Evolutionary conservation across 208 protist genomes (phyloP).

Genomic region (Wallacemonas sp.): DNA sequence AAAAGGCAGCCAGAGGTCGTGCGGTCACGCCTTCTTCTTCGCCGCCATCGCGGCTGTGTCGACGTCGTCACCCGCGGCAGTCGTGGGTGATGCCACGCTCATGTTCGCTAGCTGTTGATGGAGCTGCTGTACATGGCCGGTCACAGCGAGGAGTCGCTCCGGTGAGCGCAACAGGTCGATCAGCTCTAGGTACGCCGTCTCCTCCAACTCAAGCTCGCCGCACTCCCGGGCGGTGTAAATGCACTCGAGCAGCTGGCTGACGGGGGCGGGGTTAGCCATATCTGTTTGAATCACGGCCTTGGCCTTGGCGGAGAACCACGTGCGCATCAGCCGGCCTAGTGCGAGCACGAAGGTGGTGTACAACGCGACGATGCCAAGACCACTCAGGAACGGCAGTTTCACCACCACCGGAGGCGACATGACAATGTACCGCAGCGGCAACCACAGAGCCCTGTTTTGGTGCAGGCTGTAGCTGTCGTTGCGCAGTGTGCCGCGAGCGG

Average conservation of each 20-base stretch:
- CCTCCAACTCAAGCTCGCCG: constrained; percentile 69
- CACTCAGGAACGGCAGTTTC: constrained; percentile 53
- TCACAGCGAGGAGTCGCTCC: constrained; percentile 55
- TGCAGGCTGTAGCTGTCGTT: background rate
- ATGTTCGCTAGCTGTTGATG: constrained; percentile 8
- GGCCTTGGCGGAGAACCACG: constrained; percentile 48
- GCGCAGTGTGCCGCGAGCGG: background rate
- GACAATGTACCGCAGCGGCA: constrained; percentile 24
- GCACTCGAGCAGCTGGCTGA: constrained; percentile 56
- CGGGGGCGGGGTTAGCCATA: constrained; percentile 53
- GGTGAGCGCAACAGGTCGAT: constrained; percentile 73
- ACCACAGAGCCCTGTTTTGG: background rate
- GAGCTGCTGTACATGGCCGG: constrained; percentile 31
- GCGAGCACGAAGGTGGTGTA: constrained; percentile 87
- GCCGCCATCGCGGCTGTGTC: background rate
- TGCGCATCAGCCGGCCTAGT: constrained; percentile 63
- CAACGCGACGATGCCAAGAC: constrained; percentile 70
- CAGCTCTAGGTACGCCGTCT: constrained; percentile 72
- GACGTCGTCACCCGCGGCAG: background rate
- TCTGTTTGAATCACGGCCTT: constrained; percentile 39
- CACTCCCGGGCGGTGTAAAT: constrained; percentile 51
- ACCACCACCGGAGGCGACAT: constrained; percentile 51
- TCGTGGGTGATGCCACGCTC: background rate
- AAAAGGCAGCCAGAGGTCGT: too few species aligned
- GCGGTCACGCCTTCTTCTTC: background rate